Evolutionary conservation across 306 rosid genomes (phyloP).

Genomic region (Fragaria ananassa): DNA sequence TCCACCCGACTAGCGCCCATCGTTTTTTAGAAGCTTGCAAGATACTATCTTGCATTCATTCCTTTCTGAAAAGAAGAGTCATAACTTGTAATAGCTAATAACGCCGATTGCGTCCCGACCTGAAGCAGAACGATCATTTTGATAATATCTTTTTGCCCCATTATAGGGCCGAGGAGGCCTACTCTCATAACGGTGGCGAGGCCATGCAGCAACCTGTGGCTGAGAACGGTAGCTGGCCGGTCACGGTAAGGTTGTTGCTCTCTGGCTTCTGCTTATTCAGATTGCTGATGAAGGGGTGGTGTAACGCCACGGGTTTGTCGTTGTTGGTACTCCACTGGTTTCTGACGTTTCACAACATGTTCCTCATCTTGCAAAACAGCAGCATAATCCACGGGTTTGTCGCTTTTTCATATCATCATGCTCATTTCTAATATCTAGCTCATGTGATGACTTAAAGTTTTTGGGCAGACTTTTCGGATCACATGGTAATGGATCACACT

Average conservation of each 20-base stretch:
- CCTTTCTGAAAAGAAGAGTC: too few relatives aligned
- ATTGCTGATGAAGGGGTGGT: too few relatives aligned
- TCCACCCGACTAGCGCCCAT: too few relatives aligned
- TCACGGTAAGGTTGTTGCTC: slow-evolving; percentile 15
- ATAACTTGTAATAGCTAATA: not conserved
- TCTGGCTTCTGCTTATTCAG: too few relatives aligned
- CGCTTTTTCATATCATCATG: too few relatives aligned
- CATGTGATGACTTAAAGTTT: slow-evolving; percentile 38
- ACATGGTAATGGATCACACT: slow-evolving; percentile 50
- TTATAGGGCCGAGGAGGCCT: slow-evolving; percentile 41
- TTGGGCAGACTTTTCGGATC: slow-evolving; percentile 48
- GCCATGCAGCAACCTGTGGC: slow-evolving; percentile 31
- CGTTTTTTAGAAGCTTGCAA: too few relatives aligned
- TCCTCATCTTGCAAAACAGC: too few relatives aligned
- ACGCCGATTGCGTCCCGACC: slow-evolving; percentile 13
- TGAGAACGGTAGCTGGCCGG: slow-evolving; percentile 36
- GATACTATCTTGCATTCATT: too few relatives aligned
- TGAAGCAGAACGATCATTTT: slow-evolving; percentile 16
- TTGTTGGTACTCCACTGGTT: too few relatives aligned
- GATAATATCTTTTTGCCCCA: slow-evolving; percentile 34
- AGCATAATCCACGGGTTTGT: too few relatives aligned
- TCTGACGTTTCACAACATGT: too few relatives aligned
- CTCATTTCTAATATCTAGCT: slow-evolving; percentile 5
- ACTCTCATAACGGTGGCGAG: slow-evolving; percentile 36
- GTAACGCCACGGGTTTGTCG: too few relatives aligned